Base-by-base conservation (phyloP, 2,329 filamentous ascomycete genomes). In the Podosphaera xanthii region DNA sequence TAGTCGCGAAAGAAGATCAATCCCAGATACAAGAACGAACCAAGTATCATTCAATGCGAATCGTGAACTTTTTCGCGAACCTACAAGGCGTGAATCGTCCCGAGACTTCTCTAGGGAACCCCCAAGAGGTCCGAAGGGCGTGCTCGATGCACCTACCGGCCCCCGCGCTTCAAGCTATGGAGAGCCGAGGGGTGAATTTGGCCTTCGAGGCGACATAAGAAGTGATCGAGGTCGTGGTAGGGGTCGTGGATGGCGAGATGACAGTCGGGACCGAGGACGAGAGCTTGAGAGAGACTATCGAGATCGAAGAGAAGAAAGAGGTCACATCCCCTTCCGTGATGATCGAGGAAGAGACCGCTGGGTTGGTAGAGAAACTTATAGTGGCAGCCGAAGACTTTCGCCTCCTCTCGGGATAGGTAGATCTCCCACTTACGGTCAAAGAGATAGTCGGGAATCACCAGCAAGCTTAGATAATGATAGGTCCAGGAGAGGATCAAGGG, bases 111-210 rank as follows among this genome's bases (percentile, higher is more conserved):
- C 68, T 69, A 10, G 58, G 38, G 58, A 59, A 30, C 75, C 77
- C 10, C 77, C 84, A 63, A 87, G 94, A 63, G 89, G 86, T 0
- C 88, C 89, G 9, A 88, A 90, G 70, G 87, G 86, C 3, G 73
- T 89, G 60, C 63, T 85, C 61, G 86, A 68, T 60, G 62, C 91
- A 61, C 72, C 79, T 36, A 79, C 77, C 63, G 82, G 81, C 36
- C 83, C 82, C 12, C 78, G 86, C 60, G 83, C 83, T 50, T 77
- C 82, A 2, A 85, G 87, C 58, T 83, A 82, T 64, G 75, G 75
- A 60, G 67, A 68, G 55, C 65, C 65, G 79, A 75, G 65, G 40
- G 46, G 57, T 35, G 58, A 59, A 44, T 14, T 52, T n/a, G 75
- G 61, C 10, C 83, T 82, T 64, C 75, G 80, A 62, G 76, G 75